These are phyloP conservation scores for Schizochytrium sp. DNA, from an alignment of 108 stramenopile species.

Conservation along the genomic window DNA sequence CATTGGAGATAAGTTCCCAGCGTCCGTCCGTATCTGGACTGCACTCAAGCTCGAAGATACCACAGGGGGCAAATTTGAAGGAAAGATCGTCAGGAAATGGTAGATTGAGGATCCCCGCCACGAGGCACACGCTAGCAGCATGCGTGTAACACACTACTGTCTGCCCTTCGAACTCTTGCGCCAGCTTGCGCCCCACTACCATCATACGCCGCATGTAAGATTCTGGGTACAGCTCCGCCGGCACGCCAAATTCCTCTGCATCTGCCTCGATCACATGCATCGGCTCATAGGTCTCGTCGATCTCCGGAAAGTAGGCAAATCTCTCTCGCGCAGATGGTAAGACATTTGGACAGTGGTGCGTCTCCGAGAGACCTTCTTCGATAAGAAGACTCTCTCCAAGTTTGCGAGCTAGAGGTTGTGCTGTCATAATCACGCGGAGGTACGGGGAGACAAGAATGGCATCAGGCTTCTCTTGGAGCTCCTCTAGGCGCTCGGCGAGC, in stretches of 20 bases:
- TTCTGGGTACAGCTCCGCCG: conserved; percentile 1
- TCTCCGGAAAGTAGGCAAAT: conserved; percentile 47
- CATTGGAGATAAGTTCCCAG: conserved; percentile 3
- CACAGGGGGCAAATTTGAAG: conserved; percentile 57
- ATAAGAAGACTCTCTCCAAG: background rate
- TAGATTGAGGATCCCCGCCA: conserved; percentile 2
- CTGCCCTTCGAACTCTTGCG: background rate
- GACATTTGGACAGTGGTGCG: conserved; percentile 2
- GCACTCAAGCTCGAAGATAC: conserved; percentile 52
- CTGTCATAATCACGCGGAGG: conserved; percentile 36
- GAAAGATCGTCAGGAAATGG: conserved; percentile 30
- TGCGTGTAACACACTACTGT: conserved; percentile 32
- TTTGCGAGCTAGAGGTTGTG: conserved; percentile 28
- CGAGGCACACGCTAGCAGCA: conserved; percentile 45
- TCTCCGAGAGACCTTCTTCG: conserved; percentile 55
- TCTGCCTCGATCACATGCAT: conserved; percentile 2
- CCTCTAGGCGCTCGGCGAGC: background rate
- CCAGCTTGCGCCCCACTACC: background rate
- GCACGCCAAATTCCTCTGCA: background rate
- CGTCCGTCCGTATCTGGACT: background rate
- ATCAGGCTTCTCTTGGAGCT: background rate
- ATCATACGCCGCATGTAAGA: conserved; percentile 28
- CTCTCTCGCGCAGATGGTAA: background rate
- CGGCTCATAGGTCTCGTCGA: background rate
- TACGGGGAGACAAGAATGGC: conserved; percentile 14